phyloP scores from a whole-genome alignment of 2,329 filamentous ascomycete species.

The Coniella lustricola region DNA sequence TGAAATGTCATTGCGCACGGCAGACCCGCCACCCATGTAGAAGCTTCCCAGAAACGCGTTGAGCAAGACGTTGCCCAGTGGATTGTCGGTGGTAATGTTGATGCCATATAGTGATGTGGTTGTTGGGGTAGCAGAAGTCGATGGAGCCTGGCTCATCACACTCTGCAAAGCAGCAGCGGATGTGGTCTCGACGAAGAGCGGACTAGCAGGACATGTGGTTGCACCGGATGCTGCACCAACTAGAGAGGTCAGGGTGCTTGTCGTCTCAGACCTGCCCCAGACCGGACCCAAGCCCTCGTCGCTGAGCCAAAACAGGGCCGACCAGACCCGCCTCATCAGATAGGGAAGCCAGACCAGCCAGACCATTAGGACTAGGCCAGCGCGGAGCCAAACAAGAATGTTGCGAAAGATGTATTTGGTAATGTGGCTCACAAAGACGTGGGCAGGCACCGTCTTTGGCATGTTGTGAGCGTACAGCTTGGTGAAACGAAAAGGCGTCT shows the following conservation, averaged over 20 bases:
- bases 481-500: constrained; percentile 95
- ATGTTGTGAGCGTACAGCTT: constrained; percentile 95
- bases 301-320: constrained; percentile 88
- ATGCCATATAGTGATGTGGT: constrained; percentile 21
- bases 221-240: constrained; percentile 20
- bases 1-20: not conserved
- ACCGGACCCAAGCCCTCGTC: constrained; percentile 58
- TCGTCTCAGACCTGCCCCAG: constrained; percentile 18
- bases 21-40: constrained; percentile 12
- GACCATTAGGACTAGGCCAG: constrained; percentile 69
- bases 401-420: constrained; percentile 65
- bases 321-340: constrained; percentile 86
- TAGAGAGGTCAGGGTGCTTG: constrained; percentile 21
- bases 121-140: constrained; percentile 23
- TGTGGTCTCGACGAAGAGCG: constrained; percentile 30
- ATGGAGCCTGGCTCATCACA: constrained; percentile 29
- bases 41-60: constrained; percentile 14
- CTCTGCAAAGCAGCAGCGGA: constrained; percentile 30
- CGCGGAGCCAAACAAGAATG: constrained; percentile 70
- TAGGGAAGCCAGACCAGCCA: constrained; percentile 89
- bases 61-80: constrained; percentile 27
- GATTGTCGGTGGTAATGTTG: constrained; percentile 27
- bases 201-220: constrained; percentile 32
- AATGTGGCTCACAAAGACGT: constrained; percentile 75
- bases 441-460: constrained; percentile 73